Base-by-base conservation (phyloP, 2,329 filamentous ascomycete genomes). In the Alternaria alternata region DNA sequence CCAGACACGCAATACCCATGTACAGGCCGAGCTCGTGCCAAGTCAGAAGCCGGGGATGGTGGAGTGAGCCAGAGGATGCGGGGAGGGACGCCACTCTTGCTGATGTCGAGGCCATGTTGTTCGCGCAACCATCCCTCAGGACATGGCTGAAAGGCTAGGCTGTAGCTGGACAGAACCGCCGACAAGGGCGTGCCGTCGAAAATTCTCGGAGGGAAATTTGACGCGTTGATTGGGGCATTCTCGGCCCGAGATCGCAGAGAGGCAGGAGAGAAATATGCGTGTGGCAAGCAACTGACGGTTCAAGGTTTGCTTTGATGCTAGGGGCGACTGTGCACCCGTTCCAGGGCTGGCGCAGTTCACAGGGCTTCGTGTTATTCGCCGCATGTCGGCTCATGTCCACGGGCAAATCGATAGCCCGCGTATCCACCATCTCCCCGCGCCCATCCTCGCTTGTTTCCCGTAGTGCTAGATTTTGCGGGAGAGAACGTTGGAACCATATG, bases 61-160 rank as follows among this genome's bases (percentile, higher is more conserved):
- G 63, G 64, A 66, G 62, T 57, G 55, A 61, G 56, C 60, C 61
- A 65, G 67, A 63, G 69, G 62, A 66, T 69, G 71, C 69, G 65
- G 66, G 65, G 68, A 66, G 51, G 46, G 51, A 63, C 64, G 64
- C 65, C 62, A 68, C 59, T 54, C 28, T 41, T 46, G 57, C 47
- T 48, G 51, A 47, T 49, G 60, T 61, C 36, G 61, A 59, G 52
- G 44, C 52, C 52, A 39, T 56, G n/a, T 43, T 51, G 16, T 24
- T 34, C 39, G 39, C 24, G 52, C 46, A 32, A 39, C 53, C 54
- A 55, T 54, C 47, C 42, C 56, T 57, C 53, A 62, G 60, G 56
- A 46, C 56, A 62, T 54, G 60, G 61, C 42, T 16, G 24, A n/a
- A 26, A 28, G 41, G 41, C 64, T 59, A 64, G 52, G 48, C 63